phyloP scores from a whole-genome alignment of 2,329 filamentous ascomycete genomes.

The Aureobasidium sp. region DNA sequence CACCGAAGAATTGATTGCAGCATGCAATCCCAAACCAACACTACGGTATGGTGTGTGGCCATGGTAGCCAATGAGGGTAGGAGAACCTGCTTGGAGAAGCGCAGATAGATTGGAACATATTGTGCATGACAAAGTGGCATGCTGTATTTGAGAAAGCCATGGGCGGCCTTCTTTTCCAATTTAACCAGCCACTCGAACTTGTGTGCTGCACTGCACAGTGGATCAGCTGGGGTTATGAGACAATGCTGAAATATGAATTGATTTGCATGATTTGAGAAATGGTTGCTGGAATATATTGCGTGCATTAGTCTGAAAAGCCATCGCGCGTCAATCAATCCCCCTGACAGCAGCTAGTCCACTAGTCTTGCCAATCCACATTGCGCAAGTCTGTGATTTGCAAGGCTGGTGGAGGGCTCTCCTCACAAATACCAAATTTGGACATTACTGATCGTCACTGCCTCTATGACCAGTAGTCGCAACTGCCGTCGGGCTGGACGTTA shows the following conservation, averaged over 20 bases:
- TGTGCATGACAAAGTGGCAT: background rate
- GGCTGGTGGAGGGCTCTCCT: background rate
- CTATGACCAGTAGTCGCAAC: conserved; percentile 3
- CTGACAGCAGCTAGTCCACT: background rate
- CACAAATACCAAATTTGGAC: background rate
- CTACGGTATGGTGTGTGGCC: too few relatives aligned
- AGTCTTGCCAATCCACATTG: conserved; percentile 3
- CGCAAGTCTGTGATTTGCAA: conserved; percentile 5
- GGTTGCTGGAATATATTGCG: conserved; percentile 6
- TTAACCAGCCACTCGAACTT: background rate
- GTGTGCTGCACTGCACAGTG: background rate
- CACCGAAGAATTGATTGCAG: background rate
- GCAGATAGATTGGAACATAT: background rate
- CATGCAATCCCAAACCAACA: too few relatives aligned
- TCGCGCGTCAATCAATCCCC: background rate
- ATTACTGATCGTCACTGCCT: background rate
- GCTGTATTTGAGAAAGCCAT: too few relatives aligned
- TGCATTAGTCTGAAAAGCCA: background rate
- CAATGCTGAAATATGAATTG: conserved; percentile 3
- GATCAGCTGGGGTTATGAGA: background rate
- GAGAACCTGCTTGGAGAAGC: too few relatives aligned
- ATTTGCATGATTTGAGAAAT: conserved; percentile 3
- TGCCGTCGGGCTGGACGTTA: background rate
- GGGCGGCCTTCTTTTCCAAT: background rate
- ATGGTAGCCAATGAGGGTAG: too few relatives aligned